Base-by-base conservation (phyloP, 148 eudicot species). In the Fagopyrum homotropicum region DNA sequence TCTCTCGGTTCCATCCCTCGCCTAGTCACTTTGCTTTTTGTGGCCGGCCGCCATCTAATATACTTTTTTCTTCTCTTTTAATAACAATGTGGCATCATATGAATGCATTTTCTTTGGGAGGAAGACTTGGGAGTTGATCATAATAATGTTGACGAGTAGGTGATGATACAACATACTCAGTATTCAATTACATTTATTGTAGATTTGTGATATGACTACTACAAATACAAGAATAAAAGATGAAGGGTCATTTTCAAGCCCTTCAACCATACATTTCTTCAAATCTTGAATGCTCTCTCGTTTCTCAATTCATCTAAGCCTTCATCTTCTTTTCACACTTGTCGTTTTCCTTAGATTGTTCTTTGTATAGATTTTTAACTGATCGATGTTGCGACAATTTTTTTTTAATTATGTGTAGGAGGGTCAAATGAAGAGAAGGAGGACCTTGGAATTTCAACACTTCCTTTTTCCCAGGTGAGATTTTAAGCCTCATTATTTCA, bases 81-180 rank as follows among this genome's bases (percentile, higher is more conserved):
- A 22, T 22, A 22, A 89, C 77, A 86, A 92, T 75, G 97, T 96
- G 77, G 94, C 98, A 30, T 68, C 90, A 45, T 96, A 96, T 74
- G 99, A 96, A 55, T 96, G 86, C 88, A 90, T 94, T 49, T 94
- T 76, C 83, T 94, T 56, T 94, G 98, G 98, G 98, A 94, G 74
- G 98, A 94, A 83, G 98, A 91, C 75, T 86, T 94, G 77, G 98
- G 98, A 64, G 88, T 91, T n/a, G 89, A 94, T 63, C 73, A 93
- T 83, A 92, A 89, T 75, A 76, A 96, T 77, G 90, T 95, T 8
- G 94, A 95, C 79, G 88, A 96, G 98, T 96, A 66, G n/a, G n/a
- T n/a, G n/a, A n/a, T n/a, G n/a, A 66, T 35, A 15, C 30, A 59
- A 3, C 66, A 60, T 9, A 10, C 40, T 43, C 4, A 35, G 47